Conservation (phyloP, 371 early-diverging fungal species). For the Coemansia sp. region DNA sequence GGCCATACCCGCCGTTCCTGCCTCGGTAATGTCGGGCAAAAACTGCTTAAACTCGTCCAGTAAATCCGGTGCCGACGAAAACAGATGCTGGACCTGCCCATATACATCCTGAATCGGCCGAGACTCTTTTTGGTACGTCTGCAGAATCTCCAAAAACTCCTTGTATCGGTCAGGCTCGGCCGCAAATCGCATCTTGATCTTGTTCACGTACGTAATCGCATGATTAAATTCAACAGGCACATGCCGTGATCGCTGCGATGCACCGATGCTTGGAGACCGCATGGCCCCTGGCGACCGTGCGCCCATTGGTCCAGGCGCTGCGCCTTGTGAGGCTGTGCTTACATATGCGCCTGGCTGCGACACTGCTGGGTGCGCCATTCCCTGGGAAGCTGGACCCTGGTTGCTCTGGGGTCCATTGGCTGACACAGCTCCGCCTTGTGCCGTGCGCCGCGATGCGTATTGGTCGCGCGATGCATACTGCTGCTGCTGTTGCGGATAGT, state of each 20-base stretch:
- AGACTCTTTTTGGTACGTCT: constrained; percentile 87
- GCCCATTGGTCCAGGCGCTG: neutral
- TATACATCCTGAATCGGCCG: constrained; percentile 92
- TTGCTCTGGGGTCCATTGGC: neutral
- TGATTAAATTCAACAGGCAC: constrained; percentile 86
- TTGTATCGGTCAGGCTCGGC: constrained; percentile 89
- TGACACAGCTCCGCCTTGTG: neutral
- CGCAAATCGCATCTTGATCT: constrained; percentile 89
- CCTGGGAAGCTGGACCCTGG: constrained; percentile 20
- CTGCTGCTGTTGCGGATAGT: constrained; percentile 19
- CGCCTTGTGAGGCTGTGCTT: neutral
- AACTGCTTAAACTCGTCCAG: constrained; percentile 96
- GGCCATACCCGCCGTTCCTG: constrained; percentile 11
- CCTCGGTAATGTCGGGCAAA: constrained; percentile 70
- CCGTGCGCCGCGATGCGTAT: constrained; percentile 22
- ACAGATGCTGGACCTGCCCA: constrained; percentile 80
- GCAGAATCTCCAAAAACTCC: constrained; percentile 91
- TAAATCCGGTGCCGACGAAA: constrained; percentile 81
- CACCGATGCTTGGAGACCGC: constrained; percentile 27
- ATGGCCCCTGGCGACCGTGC: constrained; percentile 29
- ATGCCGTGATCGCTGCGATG: constrained; percentile 41
- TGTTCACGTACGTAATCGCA: constrained; percentile 93
- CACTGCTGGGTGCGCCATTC: constrained; percentile 6
- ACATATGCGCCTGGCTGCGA: constrained; percentile 10
- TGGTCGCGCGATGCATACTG: constrained; percentile 18